A percentile compares a stretch with the other conserved stretches of the same genome.
phyloP scores from a whole-genome alignment of 768 basidiomycete species.

The Leccinum arenicola region DNA sequence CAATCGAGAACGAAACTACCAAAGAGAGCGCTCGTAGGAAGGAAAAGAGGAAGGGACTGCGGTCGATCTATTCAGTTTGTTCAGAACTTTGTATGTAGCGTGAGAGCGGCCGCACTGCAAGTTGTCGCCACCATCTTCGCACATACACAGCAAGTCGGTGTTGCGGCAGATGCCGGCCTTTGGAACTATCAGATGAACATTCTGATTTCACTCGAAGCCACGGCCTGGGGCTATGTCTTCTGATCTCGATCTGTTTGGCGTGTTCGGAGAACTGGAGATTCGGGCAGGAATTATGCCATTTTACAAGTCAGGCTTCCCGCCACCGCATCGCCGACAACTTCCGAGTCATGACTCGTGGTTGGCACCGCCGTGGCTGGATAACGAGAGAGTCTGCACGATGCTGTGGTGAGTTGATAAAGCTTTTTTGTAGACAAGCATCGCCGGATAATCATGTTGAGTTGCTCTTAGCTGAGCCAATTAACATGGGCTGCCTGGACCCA shows the following conservation, averaged over 20 bases:
- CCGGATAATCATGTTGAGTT: not conserved
- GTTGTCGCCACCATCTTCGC: no score
- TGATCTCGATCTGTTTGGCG: no score
- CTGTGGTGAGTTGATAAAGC: not conserved
- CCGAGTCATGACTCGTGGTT: not conserved
- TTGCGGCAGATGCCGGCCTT: no score
- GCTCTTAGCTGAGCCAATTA: not conserved
- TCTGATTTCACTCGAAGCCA: no score
- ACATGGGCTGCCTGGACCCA: not conserved
- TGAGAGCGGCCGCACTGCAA: no score
- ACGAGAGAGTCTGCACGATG: not conserved
- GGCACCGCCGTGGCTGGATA: not conserved
- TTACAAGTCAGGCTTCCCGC: no score
- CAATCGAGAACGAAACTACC: conserved; percentile 13
- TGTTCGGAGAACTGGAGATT: not conserved
- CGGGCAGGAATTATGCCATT: not conserved
- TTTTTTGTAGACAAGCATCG: not conserved
- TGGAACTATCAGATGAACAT: not conserved
- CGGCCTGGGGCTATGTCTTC: no score
- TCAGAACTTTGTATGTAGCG: conserved; percentile 16
- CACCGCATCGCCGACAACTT: not conserved
- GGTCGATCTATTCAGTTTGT: conserved; percentile 30
- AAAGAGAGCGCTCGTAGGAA: conserved; percentile 12
- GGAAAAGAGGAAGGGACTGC: conserved; percentile 24
- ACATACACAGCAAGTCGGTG: not conserved